Evolutionary conservation across 352 stramenopile genomes (phyloP), one percentile per base, ranked within the genome.

Genomic region (Pythium aphanidermatum): DNA sequence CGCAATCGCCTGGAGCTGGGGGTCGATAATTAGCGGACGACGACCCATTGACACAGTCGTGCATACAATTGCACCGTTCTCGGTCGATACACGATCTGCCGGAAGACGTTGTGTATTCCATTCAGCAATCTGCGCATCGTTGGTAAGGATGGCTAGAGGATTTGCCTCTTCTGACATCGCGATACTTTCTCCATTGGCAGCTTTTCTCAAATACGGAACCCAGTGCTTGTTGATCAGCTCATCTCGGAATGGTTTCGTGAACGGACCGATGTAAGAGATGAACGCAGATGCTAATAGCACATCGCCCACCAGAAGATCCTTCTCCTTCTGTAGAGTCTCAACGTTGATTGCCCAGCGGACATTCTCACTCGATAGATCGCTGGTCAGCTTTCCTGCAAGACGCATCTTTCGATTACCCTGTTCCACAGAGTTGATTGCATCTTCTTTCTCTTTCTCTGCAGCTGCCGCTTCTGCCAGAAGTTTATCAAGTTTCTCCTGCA

Each of bases 241-340:
- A 50, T 97, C 87, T 19, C 93, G 84, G 63, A 97, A 98, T 0
- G 80, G 72, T 47, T 97, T 98, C 2, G 91, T 97, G 56, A 98
- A 98, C 2, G 93, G 93, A 0, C 92, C 93, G 36, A 96, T 95
- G 62, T 97, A 98, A 34, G 86, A 97, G 54, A 98, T 97, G 58
- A 98, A 98, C 9, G 90, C 87, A 9, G 86, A 95, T 5, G 89
- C 90, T 5, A 98, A 60, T 4, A 98, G 68, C 38, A 97, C 89
- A 56, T 98, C 93, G 17, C 94, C 95, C 0, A 95, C 93, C 9
- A 98, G 58, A 13, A 97, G 43, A 34, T 96, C 79, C 39, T 95
- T 96, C 32, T 98, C 83, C 27, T 83, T 79, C 45, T 96, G 80
- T 19, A 98, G 77, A 38, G 92, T 76, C 33, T 96, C 60, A 7